A percentile compares a stretch with the other conserved stretches of the same genome.
These are phyloP conservation scores for Stachybotrys echinatus DNA, from an alignment of 2,329 filamentous ascomycete species.

Conservation along the genomic window DNA sequence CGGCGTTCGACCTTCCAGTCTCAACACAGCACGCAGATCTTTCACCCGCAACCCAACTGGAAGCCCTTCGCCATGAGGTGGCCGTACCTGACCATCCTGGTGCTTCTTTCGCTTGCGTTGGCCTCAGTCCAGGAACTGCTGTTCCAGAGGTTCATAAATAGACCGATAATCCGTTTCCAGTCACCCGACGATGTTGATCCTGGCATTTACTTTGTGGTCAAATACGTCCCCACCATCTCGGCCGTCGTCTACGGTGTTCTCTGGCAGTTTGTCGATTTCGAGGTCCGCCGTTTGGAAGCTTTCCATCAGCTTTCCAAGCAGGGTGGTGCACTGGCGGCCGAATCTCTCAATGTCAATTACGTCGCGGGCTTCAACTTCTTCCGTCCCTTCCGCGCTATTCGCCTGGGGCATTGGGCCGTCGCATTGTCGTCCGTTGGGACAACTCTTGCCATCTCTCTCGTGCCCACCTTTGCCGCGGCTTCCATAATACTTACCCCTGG, in stretches of 20 bases:
- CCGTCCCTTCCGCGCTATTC: slow-evolving; percentile 57
- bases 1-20: slow-evolving; percentile 31
- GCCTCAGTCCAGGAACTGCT: slow-evolving; percentile 49
- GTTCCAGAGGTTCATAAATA: slow-evolving; percentile 40
- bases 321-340: slow-evolving; percentile 54
- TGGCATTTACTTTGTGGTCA: slow-evolving; percentile 54
- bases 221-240: slow-evolving; percentile 57
- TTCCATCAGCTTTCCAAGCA: slow-evolving; percentile 60
- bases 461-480: slow-evolving; percentile 64
- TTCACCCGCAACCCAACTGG: slow-evolving; percentile 62
- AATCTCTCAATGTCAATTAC: slow-evolving; percentile 71
- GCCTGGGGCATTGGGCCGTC: slow-evolving; percentile 62
- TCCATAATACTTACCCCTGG: slow-evolving; percentile 52
- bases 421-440: slow-evolving; percentile 60
- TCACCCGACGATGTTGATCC: slow-evolving; percentile 44
- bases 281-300: slow-evolving; percentile 61
- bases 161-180: slow-evolving; percentile 44
- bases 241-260: slow-evolving; percentile 58
- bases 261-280: slow-evolving; percentile 62
- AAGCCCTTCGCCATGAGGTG: slow-evolving; percentile 61
- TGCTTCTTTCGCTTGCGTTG: slow-evolving; percentile 48
- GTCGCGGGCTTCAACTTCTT: slow-evolving; percentile 63
- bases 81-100: slow-evolving; percentile 51
- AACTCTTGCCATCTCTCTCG: slow-evolving; percentile 60
- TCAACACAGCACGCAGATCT: slow-evolving; percentile 40